phyloP scores from a whole-genome alignment of 202 grass and related monocot species.

The Hordeum pubiflorum region DNA sequence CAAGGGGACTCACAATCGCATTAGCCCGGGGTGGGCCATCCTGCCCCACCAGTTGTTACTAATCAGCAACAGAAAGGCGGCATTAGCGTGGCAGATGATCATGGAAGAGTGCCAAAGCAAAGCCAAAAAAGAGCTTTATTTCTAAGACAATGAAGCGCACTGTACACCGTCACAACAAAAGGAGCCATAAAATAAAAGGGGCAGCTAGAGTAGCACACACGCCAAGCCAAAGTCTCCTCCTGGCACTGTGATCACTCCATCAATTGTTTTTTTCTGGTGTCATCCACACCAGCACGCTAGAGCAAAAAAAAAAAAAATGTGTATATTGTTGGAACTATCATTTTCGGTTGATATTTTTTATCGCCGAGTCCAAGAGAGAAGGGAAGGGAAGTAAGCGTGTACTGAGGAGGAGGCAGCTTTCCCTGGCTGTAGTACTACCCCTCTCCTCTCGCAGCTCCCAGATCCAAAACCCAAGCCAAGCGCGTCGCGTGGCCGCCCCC shows the following conservation, averaged over 20 bases:
- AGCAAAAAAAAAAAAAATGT: too few species aligned
- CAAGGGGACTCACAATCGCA: too few species aligned
- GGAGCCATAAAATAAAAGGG: neutral
- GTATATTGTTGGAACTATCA: too few species aligned
- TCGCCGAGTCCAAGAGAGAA: conserved; percentile 15
- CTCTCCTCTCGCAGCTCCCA: too few species aligned
- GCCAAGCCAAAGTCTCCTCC: conserved; percentile 19
- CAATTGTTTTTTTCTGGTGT: neutral
- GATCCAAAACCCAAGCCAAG: conserved; percentile 19
- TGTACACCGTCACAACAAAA: neutral
- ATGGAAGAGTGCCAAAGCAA: neutral
- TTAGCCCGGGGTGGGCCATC: too few species aligned
- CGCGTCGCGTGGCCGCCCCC: neutral
- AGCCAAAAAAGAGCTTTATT: neutral
- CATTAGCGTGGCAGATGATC: neutral
- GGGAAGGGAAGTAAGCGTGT: conserved; percentile 21
- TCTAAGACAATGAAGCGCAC: too few species aligned
- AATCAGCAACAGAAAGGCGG: neutral
- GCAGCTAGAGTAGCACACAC: conserved; percentile 28
- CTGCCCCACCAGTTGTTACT: too few species aligned
- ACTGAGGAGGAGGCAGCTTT: too few species aligned
- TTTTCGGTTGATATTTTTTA: neutral
- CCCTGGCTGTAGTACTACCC: too few species aligned
- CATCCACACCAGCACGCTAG: neutral
- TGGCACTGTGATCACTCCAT: neutral